Evolutionary conservation across 2,329 filamentous ascomycete species (phyloP).

Genomic region (Pseudocercospora eumusae): DNA sequence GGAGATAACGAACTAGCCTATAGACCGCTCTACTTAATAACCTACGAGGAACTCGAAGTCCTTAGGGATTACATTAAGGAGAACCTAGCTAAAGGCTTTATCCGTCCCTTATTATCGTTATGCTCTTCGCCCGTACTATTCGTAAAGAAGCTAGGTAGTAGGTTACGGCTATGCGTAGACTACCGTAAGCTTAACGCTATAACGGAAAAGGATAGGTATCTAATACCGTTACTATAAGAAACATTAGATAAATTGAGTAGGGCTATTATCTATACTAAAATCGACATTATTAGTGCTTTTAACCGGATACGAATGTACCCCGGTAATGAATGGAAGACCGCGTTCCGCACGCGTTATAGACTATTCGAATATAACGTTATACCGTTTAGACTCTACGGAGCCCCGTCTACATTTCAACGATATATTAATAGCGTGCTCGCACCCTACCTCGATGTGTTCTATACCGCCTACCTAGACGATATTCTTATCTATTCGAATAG

Average conservation of each 20-base stretch:
- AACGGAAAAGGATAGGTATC: slow-evolving; percentile 37
- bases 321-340: too few species aligned
- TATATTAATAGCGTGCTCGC: slow-evolving; percentile 33
- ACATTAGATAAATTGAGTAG: slow-evolving; percentile 25
- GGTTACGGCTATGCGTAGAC: slow-evolving; percentile 36
- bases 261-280: too few species aligned
- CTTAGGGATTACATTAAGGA: too few species aligned
- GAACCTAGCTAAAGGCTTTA: too few species aligned
- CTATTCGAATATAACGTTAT: slow-evolving; percentile 35
- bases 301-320: slow-evolving; percentile 32
- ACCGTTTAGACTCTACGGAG: slow-evolving; percentile 33
- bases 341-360: too few species aligned
- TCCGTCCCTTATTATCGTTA: too few species aligned
- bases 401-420: slow-evolving; percentile 33
- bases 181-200: slow-evolving; percentile 38
- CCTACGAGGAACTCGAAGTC: too few species aligned
- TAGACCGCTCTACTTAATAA: too few species aligned
- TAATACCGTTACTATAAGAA: slow-evolving; percentile 33
- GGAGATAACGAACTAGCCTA: too few species aligned
- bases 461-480: slow-evolving; percentile 38
- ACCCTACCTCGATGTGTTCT: slow-evolving; percentile 23
- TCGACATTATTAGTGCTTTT: slow-evolving; percentile 31
- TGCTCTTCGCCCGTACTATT: too few species aligned
- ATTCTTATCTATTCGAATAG: slow-evolving; percentile 36
- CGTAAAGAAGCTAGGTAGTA: too few species aligned